A percentile compares a stretch with the other conserved stretches of the same genome.
Evolutionary conservation across 192 early-diverging fungal species (phyloP).

Genomic region (Funneliformis mosseae): DNA sequence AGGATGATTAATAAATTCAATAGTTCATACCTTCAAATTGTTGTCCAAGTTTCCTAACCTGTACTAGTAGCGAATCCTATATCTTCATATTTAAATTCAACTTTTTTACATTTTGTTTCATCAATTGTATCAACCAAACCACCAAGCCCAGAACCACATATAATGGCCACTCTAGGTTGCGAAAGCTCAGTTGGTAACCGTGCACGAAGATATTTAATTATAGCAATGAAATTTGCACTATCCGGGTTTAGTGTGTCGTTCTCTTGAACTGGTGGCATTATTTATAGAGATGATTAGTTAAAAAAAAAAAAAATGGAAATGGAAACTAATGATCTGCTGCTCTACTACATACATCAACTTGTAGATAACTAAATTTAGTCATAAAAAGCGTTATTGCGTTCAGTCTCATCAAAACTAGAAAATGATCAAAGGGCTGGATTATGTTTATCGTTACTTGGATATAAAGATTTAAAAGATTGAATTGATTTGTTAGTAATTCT

Average conservation of each 20-base stretch:
- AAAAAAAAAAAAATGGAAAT: no score
- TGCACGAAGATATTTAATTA: neutral
- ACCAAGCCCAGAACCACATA: slow-evolving; percentile 85
- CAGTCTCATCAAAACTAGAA: no score
- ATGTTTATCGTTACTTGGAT: no score
- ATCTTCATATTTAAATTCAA: slow-evolving; percentile 72
- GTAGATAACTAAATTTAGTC: no score
- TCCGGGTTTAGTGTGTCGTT: neutral
- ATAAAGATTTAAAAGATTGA: no score
- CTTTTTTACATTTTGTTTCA: slow-evolving; percentile 44
- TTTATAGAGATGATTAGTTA: no score
- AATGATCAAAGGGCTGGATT: no score
- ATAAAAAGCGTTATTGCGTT: no score
- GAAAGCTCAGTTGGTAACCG: slow-evolving; percentile 38
- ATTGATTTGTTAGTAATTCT: no score
- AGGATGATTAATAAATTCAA: slow-evolving; percentile 18
- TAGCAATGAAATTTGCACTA: neutral
- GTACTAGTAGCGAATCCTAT: slow-evolving; percentile 85
- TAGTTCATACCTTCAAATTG: neutral
- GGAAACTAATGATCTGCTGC: no score
- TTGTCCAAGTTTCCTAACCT: slow-evolving; percentile 42
- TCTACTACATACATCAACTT: no score
- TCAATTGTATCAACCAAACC: slow-evolving; percentile 71
- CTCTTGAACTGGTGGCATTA: no score
- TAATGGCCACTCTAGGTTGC: slow-evolving; percentile 70